Conservation (phyloP, 2,329 filamentous ascomycete genomes). For the Alternaria ventricosa region DNA sequence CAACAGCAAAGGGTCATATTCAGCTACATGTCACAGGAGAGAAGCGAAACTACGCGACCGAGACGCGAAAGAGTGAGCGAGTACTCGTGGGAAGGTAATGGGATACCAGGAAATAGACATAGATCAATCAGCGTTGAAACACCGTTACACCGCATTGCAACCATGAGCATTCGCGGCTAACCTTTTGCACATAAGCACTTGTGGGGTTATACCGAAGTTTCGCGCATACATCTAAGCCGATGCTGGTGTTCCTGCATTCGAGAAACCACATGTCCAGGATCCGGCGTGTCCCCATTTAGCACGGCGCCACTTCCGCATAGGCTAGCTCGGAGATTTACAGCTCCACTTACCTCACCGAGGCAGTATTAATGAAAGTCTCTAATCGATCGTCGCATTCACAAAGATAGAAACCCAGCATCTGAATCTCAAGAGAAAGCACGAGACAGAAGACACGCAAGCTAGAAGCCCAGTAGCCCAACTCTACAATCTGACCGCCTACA, state of each 20-base stretch:
- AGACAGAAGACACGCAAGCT: background rate
- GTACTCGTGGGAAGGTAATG: conserved; percentile 3
- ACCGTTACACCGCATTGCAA: background rate
- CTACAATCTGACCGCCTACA: background rate
- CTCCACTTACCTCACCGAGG: background rate
- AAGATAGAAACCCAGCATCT: background rate
- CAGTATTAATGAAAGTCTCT: background rate
- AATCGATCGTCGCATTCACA: background rate
- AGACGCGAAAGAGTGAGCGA: conserved; percentile 29
- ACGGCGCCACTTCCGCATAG: conserved; percentile 2
- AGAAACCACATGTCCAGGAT: background rate
- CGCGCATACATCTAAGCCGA: background rate
- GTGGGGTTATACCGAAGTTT: background rate
- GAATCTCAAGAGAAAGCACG: no score
- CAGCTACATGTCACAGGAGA: conserved; percentile 24
- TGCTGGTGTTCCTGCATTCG: background rate
- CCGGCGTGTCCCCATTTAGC: background rate
- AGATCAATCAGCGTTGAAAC: background rate
- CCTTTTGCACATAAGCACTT: background rate
- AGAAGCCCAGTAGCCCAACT: background rate
- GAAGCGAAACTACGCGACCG: conserved; percentile 30
- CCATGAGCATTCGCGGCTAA: background rate
- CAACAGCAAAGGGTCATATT: conserved; percentile 14
- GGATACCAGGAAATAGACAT: background rate
- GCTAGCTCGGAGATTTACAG: background rate